Evolutionary conservation across 139 green algal species (phyloP).

Genomic region (Pedinophyceae sp.): DNA sequence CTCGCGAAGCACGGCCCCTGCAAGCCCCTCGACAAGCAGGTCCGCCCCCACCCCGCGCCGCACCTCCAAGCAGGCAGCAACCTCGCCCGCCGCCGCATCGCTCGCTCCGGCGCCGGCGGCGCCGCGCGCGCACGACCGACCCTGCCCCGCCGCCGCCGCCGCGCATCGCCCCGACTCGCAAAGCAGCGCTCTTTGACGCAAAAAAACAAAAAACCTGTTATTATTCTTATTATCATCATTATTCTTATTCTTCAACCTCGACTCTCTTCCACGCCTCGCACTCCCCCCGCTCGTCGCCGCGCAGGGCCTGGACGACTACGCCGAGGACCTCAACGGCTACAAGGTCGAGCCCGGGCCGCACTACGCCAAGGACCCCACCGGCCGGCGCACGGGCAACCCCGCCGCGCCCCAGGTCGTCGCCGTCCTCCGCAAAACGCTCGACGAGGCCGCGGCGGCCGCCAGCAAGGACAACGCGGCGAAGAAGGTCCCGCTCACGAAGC

Average conservation of each 20-base stretch:
- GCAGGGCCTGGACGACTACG: conserved; percentile 50
- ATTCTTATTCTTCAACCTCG: not conserved
- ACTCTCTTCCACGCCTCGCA: not conserved
- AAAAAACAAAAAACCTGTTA: no score
- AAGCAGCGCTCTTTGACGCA: no score
- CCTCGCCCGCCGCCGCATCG: not conserved
- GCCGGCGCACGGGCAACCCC: conserved; percentile 39
- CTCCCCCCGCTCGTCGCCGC: no score
- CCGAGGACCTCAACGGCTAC: conserved; percentile 14
- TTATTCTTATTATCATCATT: not conserved
- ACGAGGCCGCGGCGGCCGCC: conserved; percentile 10
- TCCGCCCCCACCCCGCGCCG: no score
- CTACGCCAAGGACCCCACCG: conserved; percentile 59
- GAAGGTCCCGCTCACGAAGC: conserved; percentile 34
- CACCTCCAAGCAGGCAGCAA: no score
- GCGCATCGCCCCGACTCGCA: no score
- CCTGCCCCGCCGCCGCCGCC: no score
- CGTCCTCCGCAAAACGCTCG: conserved; percentile 8
- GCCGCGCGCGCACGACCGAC: not conserved
- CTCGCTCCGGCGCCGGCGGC: not conserved
- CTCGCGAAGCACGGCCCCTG: conserved; percentile 53
- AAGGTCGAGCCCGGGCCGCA: conserved; percentile 29
- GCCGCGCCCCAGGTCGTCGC: not conserved
- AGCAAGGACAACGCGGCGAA: conserved; percentile 5
- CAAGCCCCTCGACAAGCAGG: conserved; percentile 52